These are phyloP conservation scores for Zizania palustris DNA, from an alignment of 202 grass and related monocot species.

Conservation along the genomic window DNA sequence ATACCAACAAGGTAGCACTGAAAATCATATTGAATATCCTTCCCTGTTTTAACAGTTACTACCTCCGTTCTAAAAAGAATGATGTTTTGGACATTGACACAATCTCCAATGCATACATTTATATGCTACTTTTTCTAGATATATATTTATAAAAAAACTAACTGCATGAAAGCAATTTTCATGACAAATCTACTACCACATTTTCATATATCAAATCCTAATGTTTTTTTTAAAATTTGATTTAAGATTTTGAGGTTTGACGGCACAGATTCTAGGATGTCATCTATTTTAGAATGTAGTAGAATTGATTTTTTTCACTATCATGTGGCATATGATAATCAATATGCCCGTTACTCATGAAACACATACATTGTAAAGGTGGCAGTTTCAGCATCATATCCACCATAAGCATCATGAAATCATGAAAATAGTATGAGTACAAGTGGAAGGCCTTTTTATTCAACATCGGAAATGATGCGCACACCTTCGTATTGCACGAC, in stretches of 20 bases:
- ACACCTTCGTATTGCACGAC: slow-evolving; percentile 97
- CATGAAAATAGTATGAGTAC: neutral
- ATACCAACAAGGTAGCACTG: slow-evolving; percentile 10
- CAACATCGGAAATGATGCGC: neutral
- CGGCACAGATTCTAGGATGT: too few species aligned
- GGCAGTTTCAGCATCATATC: slow-evolving; percentile 7
- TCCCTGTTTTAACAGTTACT: neutral
- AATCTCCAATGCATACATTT: too few species aligned
- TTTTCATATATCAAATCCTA: too few species aligned
- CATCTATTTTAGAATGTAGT: neutral
- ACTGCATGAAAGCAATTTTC: too few species aligned
- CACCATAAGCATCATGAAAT: slow-evolving; percentile 30
- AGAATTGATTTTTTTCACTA: slow-evolving; percentile 16
- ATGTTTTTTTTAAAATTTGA: too few species aligned
- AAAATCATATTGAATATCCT: slow-evolving; percentile 18
- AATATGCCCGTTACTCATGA: slow-evolving; percentile 10
- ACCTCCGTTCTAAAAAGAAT: too few species aligned
- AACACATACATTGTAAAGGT: slow-evolving; percentile 7
- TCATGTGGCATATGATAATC: neutral
- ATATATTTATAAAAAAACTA: too few species aligned
- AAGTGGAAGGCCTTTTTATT: neutral
- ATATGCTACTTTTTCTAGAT: too few species aligned
- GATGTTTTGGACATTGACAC: too few species aligned
- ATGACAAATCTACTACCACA: too few species aligned
- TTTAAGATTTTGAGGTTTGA: too few species aligned